Percentiles rank a stretch among this genome's conserved stretches.
These are phyloP conservation scores for Wickerhamomyces subpelliculosus DNA, from an alignment of 805 yeast species.

Conservation along the genomic window DNA sequence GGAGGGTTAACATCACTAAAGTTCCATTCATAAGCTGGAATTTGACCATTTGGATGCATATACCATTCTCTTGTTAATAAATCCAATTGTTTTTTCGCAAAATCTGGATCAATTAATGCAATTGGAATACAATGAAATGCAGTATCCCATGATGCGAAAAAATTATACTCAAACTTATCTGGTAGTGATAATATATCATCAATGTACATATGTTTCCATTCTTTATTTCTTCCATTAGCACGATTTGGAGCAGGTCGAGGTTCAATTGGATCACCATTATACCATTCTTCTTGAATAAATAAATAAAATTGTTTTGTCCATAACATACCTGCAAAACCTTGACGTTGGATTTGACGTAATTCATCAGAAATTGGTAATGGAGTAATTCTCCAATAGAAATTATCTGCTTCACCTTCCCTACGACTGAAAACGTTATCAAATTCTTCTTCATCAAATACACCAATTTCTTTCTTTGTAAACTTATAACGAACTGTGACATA, in stretches of 20 bases:
- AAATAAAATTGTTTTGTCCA: constrained; percentile 93
- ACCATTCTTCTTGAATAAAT: constrained; percentile 82
- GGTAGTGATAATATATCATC: constrained; percentile 87
- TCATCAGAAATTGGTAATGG: constrained; percentile 81
- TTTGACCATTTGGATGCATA: constrained; percentile 97
- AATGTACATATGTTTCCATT: constrained; percentile 84
- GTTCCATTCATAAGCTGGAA: constrained; percentile 97
- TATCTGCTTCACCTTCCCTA: constrained; percentile 85
- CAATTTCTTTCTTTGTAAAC: constrained; percentile 39
- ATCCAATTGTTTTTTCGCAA: constrained; percentile 84
- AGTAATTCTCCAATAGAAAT: constrained; percentile 81
- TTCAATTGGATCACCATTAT: constrained; percentile 75
- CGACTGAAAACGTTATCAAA: constrained; percentile 63
- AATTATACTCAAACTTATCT: constrained; percentile 94
- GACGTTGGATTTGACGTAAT: constrained; percentile 78
- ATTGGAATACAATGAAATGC: constrained; percentile 92
- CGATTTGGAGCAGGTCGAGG: constrained; percentile 76
- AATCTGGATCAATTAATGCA: constrained; percentile 89
- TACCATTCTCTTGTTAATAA: constrained; percentile 90
- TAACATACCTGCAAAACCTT: constrained; percentile 87
- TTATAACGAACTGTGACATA: constrained; percentile 80
- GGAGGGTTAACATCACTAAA: constrained; percentile 96
- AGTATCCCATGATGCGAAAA: constrained; percentile 95
- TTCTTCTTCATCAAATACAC: constrained; percentile 59
- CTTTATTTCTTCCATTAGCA: constrained; percentile 80